Evolutionary conservation across 768 basidiomycete species (phyloP).

Genomic region (Lactifluus piperatus): DNA sequence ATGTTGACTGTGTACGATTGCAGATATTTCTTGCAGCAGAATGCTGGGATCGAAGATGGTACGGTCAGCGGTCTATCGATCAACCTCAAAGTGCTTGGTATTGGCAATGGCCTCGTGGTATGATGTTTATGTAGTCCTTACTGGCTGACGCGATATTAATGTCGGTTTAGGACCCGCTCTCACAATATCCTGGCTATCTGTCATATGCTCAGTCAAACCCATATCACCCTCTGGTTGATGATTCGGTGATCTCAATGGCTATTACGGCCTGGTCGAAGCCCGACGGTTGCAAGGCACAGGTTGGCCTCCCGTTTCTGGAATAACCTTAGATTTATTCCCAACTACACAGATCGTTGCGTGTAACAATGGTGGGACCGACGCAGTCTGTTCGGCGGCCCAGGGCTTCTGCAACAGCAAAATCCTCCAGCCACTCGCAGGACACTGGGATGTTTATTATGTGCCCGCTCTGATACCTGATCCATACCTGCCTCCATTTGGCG

Average conservation of each 20-base stretch:
- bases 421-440: slow-evolving; percentile 25
- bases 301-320: slow-evolving; percentile 15
- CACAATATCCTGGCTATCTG: slow-evolving; percentile 52
- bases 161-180: slow-evolving; percentile 28
- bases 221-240: slow-evolving; percentile 43
- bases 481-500: slow-evolving; percentile 38
- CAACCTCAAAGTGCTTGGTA: slow-evolving; percentile 54
- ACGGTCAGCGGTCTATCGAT: slow-evolving; percentile 37
- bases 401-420: slow-evolving; percentile 50
- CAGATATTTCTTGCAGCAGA: slow-evolving; percentile 48
- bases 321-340: background rate
- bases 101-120: slow-evolving; percentile 56
- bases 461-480: slow-evolving; percentile 35
- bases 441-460: slow-evolving; percentile 50
- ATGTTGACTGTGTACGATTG: background rate
- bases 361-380: slow-evolving; percentile 38
- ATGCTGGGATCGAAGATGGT: slow-evolving; percentile 44
- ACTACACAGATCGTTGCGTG: slow-evolving; percentile 40
- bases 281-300: slow-evolving; percentile 44
- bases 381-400: slow-evolving; percentile 49
- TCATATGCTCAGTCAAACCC: slow-evolving; percentile 46
- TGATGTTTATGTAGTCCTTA: slow-evolving; percentile 5
- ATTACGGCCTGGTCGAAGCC: slow-evolving; percentile 36
- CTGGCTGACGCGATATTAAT: background rate
- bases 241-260: slow-evolving; percentile 33